Percentiles rank a stretch among this genome's conserved stretches.
These are phyloP conservation scores for Kodamaea derodonti DNA, from an alignment of 1,139 yeast genomes.

Conservation along the genomic window DNA sequence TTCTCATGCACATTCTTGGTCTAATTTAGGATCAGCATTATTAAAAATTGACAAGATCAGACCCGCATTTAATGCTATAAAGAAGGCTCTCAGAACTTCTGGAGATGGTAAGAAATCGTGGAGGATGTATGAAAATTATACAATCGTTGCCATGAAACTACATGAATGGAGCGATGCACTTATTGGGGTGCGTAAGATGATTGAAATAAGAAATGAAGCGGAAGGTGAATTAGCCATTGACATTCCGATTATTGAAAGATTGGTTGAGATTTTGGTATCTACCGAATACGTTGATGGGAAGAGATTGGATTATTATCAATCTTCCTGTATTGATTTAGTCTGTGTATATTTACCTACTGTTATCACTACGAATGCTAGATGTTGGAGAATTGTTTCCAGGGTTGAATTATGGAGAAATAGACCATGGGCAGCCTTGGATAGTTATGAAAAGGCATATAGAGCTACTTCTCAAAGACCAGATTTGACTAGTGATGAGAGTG, in stretches of 20 bases:
- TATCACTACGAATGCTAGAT: conserved; percentile 64
- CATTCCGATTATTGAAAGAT: conserved; percentile 68
- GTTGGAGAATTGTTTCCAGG: conserved; percentile 81
- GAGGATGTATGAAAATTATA: conserved; percentile 88
- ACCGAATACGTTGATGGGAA: conserved; percentile 42
- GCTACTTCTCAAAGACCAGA: conserved; percentile 65
- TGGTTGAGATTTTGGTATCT: conserved; percentile 61
- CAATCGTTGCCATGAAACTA: conserved; percentile 75
- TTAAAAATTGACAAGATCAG: conserved; percentile 59
- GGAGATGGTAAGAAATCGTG: conserved; percentile 69
- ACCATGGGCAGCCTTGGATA: conserved; percentile 86
- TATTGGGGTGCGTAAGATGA: conserved; percentile 60
- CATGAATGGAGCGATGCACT: conserved; percentile 87
- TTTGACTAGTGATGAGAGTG: conserved; percentile 53
- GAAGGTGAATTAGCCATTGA: conserved; percentile 70
- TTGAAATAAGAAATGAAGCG: conserved; percentile 45
- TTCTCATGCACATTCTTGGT: conserved; percentile 82
- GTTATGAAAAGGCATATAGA: conserved; percentile 84
- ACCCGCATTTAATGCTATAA: conserved; percentile 81
- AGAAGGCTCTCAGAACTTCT: conserved; percentile 68
- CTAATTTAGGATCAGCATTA: conserved; percentile 85
- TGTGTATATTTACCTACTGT: conserved; percentile 64
- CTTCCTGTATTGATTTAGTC: conserved; percentile 63
- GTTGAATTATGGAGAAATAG: conserved; percentile 84
- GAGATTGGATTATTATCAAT: conserved; percentile 56